Evolutionary conservation across 495 filamentous ascomycete species (phyloP).

Genomic region (Penicillium pancosmium): DNA sequence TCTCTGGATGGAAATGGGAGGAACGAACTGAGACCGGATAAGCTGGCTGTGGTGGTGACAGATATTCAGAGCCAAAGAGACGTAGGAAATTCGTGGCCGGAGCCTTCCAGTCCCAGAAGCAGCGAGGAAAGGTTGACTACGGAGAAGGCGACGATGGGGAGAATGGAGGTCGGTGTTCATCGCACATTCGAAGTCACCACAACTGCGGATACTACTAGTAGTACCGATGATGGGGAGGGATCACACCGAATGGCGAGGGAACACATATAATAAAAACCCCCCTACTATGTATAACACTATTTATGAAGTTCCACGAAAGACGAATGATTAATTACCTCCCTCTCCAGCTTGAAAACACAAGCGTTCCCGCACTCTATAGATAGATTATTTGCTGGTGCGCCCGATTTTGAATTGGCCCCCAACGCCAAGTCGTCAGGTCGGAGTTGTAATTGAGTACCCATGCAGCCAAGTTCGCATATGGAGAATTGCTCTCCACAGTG

Average conservation of each 20-base stretch:
- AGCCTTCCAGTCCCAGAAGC: conserved; percentile 27
- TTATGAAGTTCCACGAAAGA: background rate
- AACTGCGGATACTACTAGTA: conserved; percentile 24
- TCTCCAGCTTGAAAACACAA: too few relatives aligned
- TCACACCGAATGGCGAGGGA: conserved; percentile 21
- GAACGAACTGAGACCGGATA: conserved; percentile 39
- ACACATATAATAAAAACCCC: conserved; percentile 33
- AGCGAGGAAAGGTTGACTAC: conserved; percentile 40
- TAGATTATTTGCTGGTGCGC: background rate
- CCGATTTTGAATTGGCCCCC: background rate
- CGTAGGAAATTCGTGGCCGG: conserved; percentile 22
- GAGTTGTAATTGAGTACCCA: background rate
- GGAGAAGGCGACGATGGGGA: conserved; percentile 10
- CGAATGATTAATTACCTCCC: background rate
- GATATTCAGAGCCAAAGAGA: conserved; percentile 41
- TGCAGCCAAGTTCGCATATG: background rate
- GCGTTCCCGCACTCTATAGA: background rate
- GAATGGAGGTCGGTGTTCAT: conserved; percentile 38
- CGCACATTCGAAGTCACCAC: conserved; percentile 42
- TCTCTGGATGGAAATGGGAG: conserved; percentile 31
- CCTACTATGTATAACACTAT: background rate
- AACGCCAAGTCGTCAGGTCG: background rate
- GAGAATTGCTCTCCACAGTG: background rate
- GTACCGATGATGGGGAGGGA: conserved; percentile 8
- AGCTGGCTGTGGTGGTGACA: conserved; percentile 41